phyloP scores from a whole-genome alignment of 176 grass and related monocot species.

The Olyra latifolia region DNA sequence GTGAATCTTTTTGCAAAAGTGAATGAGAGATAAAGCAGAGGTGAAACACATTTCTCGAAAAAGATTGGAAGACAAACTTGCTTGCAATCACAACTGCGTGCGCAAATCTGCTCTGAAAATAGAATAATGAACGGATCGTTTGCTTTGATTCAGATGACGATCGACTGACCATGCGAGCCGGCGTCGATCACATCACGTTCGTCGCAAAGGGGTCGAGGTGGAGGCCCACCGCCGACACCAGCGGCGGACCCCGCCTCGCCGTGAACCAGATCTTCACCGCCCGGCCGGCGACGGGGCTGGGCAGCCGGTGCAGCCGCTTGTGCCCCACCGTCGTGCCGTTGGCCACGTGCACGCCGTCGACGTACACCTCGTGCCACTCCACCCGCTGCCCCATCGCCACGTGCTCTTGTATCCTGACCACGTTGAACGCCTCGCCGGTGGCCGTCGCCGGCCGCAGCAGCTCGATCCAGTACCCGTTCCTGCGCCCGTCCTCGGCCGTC shows the following conservation, averaged over 20 bases:
- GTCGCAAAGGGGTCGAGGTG: slow-evolving; percentile 64
- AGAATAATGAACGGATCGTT: too few species aligned
- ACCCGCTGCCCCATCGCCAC: slow-evolving; percentile 84
- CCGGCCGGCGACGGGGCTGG: slow-evolving; percentile 30
- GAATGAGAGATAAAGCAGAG: too few species aligned
- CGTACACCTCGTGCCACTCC: slow-evolving; percentile 56
- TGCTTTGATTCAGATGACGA: neutral
- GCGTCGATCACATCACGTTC: slow-evolving; percentile 5
- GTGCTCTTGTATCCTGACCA: slow-evolving; percentile 79
- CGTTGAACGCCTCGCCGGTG: slow-evolving; percentile 48
- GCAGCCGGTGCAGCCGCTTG: slow-evolving; percentile 88
- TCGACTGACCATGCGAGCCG: neutral
- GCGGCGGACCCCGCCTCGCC: slow-evolving; percentile 53
- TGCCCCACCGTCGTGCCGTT: slow-evolving; percentile 77
- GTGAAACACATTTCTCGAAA: too few species aligned
- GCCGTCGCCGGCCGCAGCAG: slow-evolving; percentile 15
- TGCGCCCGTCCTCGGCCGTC: neutral
- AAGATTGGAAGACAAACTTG: too few species aligned
- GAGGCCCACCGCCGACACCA: slow-evolving; percentile 75
- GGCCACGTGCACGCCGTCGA: slow-evolving; percentile 50
- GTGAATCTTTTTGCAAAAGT: too few species aligned
- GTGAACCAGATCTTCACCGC: slow-evolving; percentile 64
- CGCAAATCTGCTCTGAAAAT: too few species aligned
- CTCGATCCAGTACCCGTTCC: slow-evolving; percentile 76
- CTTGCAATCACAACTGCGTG: too few species aligned